Percentiles rank a stretch among this genome's conserved stretches.
These are phyloP conservation scores for Trichothecium roseum DNA, from an alignment of 2,329 filamentous ascomycete genomes.

Conservation along the genomic window DNA sequence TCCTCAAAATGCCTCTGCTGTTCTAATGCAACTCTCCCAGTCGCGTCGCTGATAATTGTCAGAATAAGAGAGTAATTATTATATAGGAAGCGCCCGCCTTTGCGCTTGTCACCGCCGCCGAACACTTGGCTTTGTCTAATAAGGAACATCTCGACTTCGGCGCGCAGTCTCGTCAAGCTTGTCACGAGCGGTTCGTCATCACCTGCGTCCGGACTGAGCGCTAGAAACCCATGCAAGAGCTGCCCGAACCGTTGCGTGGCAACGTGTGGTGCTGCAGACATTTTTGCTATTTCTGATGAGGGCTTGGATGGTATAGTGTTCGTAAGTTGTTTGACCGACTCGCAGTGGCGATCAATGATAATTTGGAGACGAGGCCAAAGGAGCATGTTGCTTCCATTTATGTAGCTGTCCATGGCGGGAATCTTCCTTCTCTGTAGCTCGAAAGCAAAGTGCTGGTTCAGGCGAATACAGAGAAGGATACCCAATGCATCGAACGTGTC, in stretches of 20 bases:
- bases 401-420: constrained; percentile 78
- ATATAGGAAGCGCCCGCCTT: constrained; percentile 77
- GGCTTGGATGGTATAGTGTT: constrained; percentile 37
- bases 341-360: constrained; percentile 87
- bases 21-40: constrained; percentile 64
- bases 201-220: constrained; percentile 77
- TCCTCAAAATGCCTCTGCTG: constrained; percentile 66
- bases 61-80: constrained; percentile 95
- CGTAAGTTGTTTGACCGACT: constrained; percentile 61
- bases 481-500: constrained; percentile 78
- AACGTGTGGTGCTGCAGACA: constrained; percentile 77
- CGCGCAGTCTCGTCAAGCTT: constrained; percentile 65
- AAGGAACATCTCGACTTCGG: constrained; percentile 77
- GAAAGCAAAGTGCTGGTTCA: constrained; percentile 92
- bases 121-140: constrained; percentile 66
- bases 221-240: constrained; percentile 74
- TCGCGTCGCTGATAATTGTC: constrained; percentile 76
- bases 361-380: constrained; percentile 93
- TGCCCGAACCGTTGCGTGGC: constrained; percentile 94
- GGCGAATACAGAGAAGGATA: constrained; percentile 76
- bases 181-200: constrained; percentile 88
- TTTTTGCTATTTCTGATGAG: constrained; percentile 42
- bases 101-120: constrained; percentile 55
- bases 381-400: constrained; percentile 91
- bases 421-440: constrained; percentile 86